Conservation (phyloP, 2,329 filamentous ascomycete genomes). For the Plectosphaerella sp. region DNA sequence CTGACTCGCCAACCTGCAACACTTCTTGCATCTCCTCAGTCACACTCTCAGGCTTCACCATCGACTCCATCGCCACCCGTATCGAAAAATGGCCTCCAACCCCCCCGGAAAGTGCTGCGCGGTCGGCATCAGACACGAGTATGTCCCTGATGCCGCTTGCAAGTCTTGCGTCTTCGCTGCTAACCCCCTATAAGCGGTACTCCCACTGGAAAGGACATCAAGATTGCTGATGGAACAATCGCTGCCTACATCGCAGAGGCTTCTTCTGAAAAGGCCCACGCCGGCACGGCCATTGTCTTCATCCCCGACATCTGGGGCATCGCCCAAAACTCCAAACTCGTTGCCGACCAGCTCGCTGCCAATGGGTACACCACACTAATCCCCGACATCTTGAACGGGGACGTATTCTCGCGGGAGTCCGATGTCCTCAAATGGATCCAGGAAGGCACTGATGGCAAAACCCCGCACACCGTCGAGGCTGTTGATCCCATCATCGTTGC, state of each 20-base stretch:
- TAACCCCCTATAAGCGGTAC: slow-evolving; percentile 32
- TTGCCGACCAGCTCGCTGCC: slow-evolving; percentile 34
- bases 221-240: slow-evolving; percentile 33
- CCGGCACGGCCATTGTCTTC: slow-evolving; percentile 38
- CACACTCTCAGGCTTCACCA: too few species aligned
- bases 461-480: slow-evolving; percentile 30
- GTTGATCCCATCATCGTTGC: slow-evolving; percentile 28
- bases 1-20: too few species aligned
- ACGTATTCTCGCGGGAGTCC: slow-evolving; percentile 18
- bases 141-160: slow-evolving; percentile 21
- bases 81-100: slow-evolving; percentile 46
- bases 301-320: slow-evolving; percentile 47
- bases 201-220: slow-evolving; percentile 40
- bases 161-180: neutral
- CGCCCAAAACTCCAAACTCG: slow-evolving; percentile 38
- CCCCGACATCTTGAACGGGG: slow-evolving; percentile 32
- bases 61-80: too few species aligned
- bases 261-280: slow-evolving; percentile 30
- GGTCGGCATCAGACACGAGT: slow-evolving; percentile 49
- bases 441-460: slow-evolving; percentile 42
- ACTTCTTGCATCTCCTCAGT: too few species aligned
- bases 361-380: slow-evolving; percentile 33
- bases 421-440: slow-evolving; percentile 27
- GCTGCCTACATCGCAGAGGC: slow-evolving; percentile 49
- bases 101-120: slow-evolving; percentile 48